Evolutionary conservation across 768 basidiomycete species (phyloP), one percentile per base, ranked within the genome.

Genomic region (Lepiota subincarnata): DNA sequence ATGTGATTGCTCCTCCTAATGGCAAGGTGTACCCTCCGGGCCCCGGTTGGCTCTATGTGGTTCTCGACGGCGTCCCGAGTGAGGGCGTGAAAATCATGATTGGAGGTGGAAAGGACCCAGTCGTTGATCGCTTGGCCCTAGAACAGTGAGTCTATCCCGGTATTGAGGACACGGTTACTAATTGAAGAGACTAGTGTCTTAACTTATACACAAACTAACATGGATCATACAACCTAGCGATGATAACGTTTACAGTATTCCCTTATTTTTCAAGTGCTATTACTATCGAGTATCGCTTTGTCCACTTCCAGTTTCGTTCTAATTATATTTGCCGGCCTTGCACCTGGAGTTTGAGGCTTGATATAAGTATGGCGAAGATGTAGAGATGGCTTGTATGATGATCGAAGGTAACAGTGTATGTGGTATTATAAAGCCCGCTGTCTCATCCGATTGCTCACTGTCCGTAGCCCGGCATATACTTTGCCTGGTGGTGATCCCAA

Each of bases 401-500:
- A 24, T 24, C 24, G 24, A 41, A 55, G 22, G 24, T 55, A 22
- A 55, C 41, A 26, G 37, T 37, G 24, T 28, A 45, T 38, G 47
- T 12, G 56, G 41, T 41, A 57, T 71, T 75, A 94, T 57, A 96
- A 65, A 18, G 89, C 91, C 53, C 95, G 81, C 73, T 98, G 95
- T 68, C 87, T 91, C 89, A 97, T 89, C 57, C 94, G 80, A 60
- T 88, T 87, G 66, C 91, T 91, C 43, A 97, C 90, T 4, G 92
- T 94, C 65, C 94, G 79, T 60, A 98, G 70, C 31, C 91, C 88
- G 6, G 94, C 90, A 61, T 98, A 91, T 5, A 93, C 91, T 66
- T 93, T 92, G 48, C 95, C 95, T 46, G 95, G 95, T 0, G 95
- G 95, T 12, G 93, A 95, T 28, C 95, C 95, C 13, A 98, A 78